These are phyloP conservation scores for Leccinum fallax DNA, from an alignment of 1,284 basidiomycete species.

Conservation along the genomic window DNA sequence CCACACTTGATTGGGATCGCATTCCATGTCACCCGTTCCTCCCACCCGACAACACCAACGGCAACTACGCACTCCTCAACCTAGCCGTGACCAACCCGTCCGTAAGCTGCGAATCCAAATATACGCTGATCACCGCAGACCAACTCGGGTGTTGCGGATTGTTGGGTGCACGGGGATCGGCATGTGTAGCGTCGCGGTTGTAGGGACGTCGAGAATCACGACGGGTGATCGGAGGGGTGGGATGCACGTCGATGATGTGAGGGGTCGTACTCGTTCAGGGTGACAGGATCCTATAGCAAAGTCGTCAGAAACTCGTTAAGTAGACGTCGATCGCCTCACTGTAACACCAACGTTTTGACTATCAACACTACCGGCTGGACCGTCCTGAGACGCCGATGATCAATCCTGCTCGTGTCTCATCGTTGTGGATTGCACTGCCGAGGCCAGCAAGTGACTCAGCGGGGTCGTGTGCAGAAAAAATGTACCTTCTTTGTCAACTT, in stretches of 20 bases:
- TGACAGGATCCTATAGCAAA: conserved; percentile 29
- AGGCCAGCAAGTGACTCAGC: background rate
- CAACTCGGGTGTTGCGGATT: conserved; percentile 65
- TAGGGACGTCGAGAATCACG: conserved; percentile 63
- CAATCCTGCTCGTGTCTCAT: conserved; percentile 63
- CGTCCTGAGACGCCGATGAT: conserved; percentile 68
- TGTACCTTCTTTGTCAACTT: no score
- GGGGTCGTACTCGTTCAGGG: conserved; percentile 42
- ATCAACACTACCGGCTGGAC: conserved; percentile 57
- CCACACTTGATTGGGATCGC: conserved; percentile 75
- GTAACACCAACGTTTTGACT: conserved; percentile 60
- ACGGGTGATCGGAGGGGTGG: conserved; percentile 57
- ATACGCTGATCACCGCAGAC: conserved; percentile 66
- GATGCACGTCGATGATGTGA: conserved; percentile 56
- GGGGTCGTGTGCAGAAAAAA: no score
- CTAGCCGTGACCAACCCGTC: conserved; percentile 75
- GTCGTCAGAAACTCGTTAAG: background rate
- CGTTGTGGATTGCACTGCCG: conserved; percentile 63
- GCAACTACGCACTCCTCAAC: conserved; percentile 60
- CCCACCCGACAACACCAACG: conserved; percentile 71
- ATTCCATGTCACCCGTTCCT: conserved; percentile 64
- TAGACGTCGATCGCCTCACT: conserved; percentile 68
- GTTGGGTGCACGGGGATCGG: conserved; percentile 58
- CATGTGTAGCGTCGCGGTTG: conserved; percentile 60
- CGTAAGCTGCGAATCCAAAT: conserved; percentile 59